These are phyloP conservation scores for Mycena vulgaris DNA, from an alignment of 768 basidiomycete genomes.

Conservation along the genomic window DNA sequence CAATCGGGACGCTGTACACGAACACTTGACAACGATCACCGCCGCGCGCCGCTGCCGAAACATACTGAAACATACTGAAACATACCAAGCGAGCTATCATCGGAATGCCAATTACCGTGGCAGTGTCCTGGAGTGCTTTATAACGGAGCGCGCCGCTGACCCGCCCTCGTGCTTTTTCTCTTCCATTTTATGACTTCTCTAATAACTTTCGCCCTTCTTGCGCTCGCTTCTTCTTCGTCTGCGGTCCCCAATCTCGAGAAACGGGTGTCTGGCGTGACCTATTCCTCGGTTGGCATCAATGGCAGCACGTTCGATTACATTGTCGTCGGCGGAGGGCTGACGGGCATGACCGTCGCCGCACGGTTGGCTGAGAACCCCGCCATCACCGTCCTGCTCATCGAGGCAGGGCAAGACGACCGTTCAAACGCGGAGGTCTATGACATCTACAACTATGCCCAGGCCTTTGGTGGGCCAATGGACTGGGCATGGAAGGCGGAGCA, in stretches of 20 bases:
- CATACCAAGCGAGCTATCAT: too few relatives aligned
- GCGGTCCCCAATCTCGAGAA: slow-evolving; percentile 33
- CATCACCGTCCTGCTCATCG: slow-evolving; percentile 51
- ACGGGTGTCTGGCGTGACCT: slow-evolving; percentile 35
- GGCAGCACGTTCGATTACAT: slow-evolving; percentile 42
- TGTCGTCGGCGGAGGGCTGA: slow-evolving; percentile 50
- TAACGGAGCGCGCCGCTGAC: neutral
- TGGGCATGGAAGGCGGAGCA: slow-evolving; percentile 51
- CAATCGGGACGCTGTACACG: too few relatives aligned
- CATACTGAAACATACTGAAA: too few relatives aligned
- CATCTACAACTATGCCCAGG: slow-evolving; percentile 46
- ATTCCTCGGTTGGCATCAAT: slow-evolving; percentile 36
- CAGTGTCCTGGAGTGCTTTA: neutral
- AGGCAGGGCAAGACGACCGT: slow-evolving; percentile 54
- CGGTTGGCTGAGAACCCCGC: slow-evolving; percentile 50
- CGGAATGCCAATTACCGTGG: too few relatives aligned
- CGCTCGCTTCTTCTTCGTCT: slow-evolving; percentile 28
- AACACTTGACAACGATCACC: too few relatives aligned
- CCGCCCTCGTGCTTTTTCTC: neutral
- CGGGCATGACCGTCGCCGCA: slow-evolving; percentile 50
- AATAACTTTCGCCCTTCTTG: slow-evolving; percentile 32
- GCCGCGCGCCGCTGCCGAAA: too few relatives aligned
- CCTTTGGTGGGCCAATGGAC: slow-evolving; percentile 48
- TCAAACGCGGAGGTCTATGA: slow-evolving; percentile 48
- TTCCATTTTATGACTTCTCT: slow-evolving; percentile 21